Conservation (phyloP, 2,329 filamentous ascomycete species). For the Emmonsiellopsis sp. region DNA sequence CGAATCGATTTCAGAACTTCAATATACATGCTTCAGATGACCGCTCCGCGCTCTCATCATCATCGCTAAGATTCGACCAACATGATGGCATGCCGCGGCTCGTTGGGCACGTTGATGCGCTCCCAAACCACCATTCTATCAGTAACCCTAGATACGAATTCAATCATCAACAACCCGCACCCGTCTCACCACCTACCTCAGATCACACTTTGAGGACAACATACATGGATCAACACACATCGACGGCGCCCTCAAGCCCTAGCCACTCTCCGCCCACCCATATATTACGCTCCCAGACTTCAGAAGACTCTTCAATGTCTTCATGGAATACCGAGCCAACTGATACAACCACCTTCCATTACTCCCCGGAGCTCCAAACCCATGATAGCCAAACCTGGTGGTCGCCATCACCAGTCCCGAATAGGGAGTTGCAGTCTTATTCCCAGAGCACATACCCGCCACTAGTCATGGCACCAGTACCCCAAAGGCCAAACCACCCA, state of each 20-base stretch:
- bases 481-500: conserved; percentile 23
- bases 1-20: conserved; percentile 45
- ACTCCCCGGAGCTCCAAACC: conserved; percentile 29
- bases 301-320: conserved; percentile 28
- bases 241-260: conserved; percentile 21
- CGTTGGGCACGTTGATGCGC: conserved; percentile 20
- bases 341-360: conserved; percentile 26
- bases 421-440: conserved; percentile 25
- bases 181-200: conserved; percentile 24
- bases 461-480: conserved; percentile 23
- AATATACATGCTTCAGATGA: conserved; percentile 38
- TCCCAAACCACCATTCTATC: conserved; percentile 26
- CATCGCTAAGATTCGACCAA: conserved; percentile 31
- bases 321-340: conserved; percentile 34
- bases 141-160: conserved; percentile 14
- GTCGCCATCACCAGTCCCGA: conserved; percentile 24
- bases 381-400: conserved; percentile 32
- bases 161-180: conserved; percentile 23
- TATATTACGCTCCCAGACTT: conserved; percentile 29
- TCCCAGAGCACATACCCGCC: conserved; percentile 24
- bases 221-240: conserved; percentile 22
- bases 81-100: conserved; percentile 28
- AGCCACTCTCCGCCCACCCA: conserved; percentile 30
- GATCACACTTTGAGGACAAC: conserved; percentile 21
- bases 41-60: conserved; percentile 34